Base-by-base conservation (phyloP, 1,284 basidiomycete species). In the Rhodofomes roseus region DNA sequence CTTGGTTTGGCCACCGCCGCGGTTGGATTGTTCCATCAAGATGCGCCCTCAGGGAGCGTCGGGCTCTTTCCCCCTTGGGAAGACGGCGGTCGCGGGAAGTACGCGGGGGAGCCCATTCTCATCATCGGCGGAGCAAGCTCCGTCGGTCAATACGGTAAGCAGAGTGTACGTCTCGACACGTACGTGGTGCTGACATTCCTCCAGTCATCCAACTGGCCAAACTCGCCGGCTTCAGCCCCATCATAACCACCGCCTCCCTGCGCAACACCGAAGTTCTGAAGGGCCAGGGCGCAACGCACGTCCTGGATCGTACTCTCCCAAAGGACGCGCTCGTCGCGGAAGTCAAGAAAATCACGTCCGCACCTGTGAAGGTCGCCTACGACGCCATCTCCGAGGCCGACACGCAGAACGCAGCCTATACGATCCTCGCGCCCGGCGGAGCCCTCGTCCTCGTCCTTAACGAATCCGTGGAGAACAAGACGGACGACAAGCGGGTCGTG, bases 271-370 rank as follows among this genome's bases (percentile, higher is more conserved):
- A 56, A 1, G 67, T 68, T 48, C 66, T 75, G 63, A 72, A 71
- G 57, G 63, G 65, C 0, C 66, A 73, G 41, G 77, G 77, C 8
- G 78, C 76, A 2, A 73, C 73, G 8, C 74, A 74, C 36, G 67
- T 73, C 41, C 66, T 77, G 62, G 71, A 74, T 58, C 72, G 73
- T 53, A 58, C 60, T 23, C 63, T 60, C 16, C 53, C 65, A 12
- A 58, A 63, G 4, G 57, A 59, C 37, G 52, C 34, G 7, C 61
- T 72, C 40, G 55, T 52, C 22, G 61, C 59, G 11, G 65, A 62
- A 27, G 59, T 73, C 12, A 27, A 58, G 5, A 57, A 60, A 37
- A 60, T 68, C 56, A 62, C 68, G 3, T 36, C 54, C 4, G 52
- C 60, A 18, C 70, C 66, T 3, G 48, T 72, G 27, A 36, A 40